These are phyloP conservation scores for Medicago arabica DNA, from an alignment of 306 rosid genomes.

Conservation along the genomic window DNA sequence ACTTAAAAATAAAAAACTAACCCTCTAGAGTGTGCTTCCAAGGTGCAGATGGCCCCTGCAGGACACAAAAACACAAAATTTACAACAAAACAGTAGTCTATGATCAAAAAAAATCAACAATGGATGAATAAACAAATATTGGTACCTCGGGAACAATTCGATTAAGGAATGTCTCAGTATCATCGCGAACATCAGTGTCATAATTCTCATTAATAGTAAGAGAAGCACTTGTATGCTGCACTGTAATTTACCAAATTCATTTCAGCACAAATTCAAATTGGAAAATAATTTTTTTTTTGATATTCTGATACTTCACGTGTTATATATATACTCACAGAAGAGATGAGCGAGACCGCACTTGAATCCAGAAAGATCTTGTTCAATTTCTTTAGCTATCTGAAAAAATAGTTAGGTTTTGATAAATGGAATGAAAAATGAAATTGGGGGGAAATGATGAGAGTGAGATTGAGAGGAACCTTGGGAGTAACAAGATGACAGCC, in stretches of 20 bases:
- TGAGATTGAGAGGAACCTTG: conserved; percentile 50
- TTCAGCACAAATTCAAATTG: conserved; percentile 18
- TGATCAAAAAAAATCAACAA: background rate
- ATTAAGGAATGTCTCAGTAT: conserved; percentile 86
- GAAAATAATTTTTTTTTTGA: conserved; percentile 21
- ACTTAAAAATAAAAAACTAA: conserved; percentile 25
- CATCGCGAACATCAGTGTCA: conserved; percentile 86
- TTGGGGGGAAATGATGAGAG: background rate
- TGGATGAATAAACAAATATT: background rate
- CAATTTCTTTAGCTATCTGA: conserved; percentile 81
- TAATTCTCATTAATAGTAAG: conserved; percentile 96
- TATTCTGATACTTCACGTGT: background rate
- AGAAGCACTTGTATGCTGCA: conserved; percentile 98
- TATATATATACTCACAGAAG: conserved; percentile 59
- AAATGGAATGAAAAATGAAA: background rate
- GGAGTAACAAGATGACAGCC: conserved; percentile 96
- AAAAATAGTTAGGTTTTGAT: conserved; percentile 37
- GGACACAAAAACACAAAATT: conserved; percentile 7
- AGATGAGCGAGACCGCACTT: conserved; percentile 95
- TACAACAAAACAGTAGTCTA: background rate
- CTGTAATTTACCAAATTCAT: conserved; percentile 43
- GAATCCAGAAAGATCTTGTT: conserved; percentile 79
- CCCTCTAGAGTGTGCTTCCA: conserved; percentile 98
- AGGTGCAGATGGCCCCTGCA: conserved; percentile 85
- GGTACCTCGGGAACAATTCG: conserved; percentile 82